These are phyloP conservation scores for Penicillium sp. DNA, from an alignment of 2,329 filamentous ascomycete species.

Conservation along the genomic window DNA sequence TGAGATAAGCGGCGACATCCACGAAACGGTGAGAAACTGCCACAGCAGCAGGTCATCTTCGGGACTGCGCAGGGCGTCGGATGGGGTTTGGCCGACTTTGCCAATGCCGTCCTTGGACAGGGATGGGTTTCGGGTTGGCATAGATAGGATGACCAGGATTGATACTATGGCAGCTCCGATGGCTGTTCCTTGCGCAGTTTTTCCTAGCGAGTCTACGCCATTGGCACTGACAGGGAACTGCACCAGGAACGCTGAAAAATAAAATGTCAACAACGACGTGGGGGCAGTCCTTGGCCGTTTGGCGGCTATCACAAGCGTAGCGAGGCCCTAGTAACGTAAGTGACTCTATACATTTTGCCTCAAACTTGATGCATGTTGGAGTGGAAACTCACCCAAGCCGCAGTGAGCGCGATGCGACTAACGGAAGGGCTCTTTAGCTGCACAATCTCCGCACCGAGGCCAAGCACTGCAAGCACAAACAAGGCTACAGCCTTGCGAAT, in stretches of 20 bases:
- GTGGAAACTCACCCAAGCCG: constrained; percentile 36
- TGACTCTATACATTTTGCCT: constrained; percentile 12
- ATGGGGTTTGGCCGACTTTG: constrained; percentile 53
- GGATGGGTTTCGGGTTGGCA: constrained; percentile 64
- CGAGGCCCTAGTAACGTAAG: constrained; percentile 30
- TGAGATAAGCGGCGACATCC: constrained; percentile 71
- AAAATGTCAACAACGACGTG: constrained; percentile 35
- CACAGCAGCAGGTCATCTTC: constrained; percentile 77
- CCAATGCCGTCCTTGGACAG: constrained; percentile 57
- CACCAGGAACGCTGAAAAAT: constrained; percentile 27
- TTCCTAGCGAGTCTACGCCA: constrained; percentile 13
- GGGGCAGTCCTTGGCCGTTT: constrained; percentile 42
- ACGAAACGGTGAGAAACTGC: constrained; percentile 81
- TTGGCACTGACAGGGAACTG: constrained; percentile 32
- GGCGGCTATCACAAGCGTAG: constrained; percentile 31
- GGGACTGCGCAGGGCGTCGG: constrained; percentile 61
- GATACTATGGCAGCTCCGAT: constrained; percentile 44
- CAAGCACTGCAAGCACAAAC: constrained; percentile 35
- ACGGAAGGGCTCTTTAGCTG: constrained; percentile 21
- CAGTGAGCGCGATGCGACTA: constrained; percentile 16
- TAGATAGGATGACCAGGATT: constrained; percentile 56
- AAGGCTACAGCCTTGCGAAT: constrained; percentile 35
- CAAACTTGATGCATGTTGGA: neutral
- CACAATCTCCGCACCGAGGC: constrained; percentile 30
- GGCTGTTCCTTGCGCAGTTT: constrained; percentile 23